These are phyloP conservation scores for Schizonepeta tenuifolia DNA, from an alignment of 257 asterid species.

Conservation along the genomic window DNA sequence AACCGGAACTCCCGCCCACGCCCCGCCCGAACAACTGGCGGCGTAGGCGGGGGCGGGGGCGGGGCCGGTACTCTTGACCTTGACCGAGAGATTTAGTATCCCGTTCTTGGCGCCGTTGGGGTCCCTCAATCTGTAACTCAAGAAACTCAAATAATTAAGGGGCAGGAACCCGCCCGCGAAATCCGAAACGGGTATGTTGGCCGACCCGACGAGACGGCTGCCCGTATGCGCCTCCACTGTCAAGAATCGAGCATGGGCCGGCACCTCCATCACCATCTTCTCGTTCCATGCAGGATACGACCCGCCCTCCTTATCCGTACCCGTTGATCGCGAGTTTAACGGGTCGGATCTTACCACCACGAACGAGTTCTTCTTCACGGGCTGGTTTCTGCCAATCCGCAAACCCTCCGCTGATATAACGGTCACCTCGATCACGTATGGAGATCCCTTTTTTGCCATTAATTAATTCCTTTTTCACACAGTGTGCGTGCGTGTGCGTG, in stretches of 20 bases:
- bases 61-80: slow-evolving; percentile 39
- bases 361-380: slow-evolving; percentile 41
- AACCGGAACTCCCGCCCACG: slow-evolving; percentile 35
- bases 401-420: slow-evolving; percentile 52
- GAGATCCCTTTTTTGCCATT: neutral
- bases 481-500: no score
- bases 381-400: slow-evolving; percentile 25
- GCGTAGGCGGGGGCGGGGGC: slow-evolving; percentile 7
- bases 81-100: slow-evolving; percentile 69
- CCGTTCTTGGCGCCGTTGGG: slow-evolving; percentile 63
- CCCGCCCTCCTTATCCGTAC: slow-evolving; percentile 54
- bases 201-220: slow-evolving; percentile 48
- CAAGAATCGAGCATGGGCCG: slow-evolving; percentile 50
- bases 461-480: neutral
- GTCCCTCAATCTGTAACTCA: slow-evolving; percentile 80
- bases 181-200: slow-evolving; percentile 65
- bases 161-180: slow-evolving; percentile 67
- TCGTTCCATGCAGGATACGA: slow-evolving; percentile 66
- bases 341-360: slow-evolving; percentile 47
- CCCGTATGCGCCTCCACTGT: slow-evolving; percentile 66
- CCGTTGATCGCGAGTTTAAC: slow-evolving; percentile 40
- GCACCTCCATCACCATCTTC: slow-evolving; percentile 57
- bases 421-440: slow-evolving; percentile 41
- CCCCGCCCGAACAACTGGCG: slow-evolving; percentile 25
- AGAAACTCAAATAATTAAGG: slow-evolving; percentile 60